Base-by-base conservation (phyloP, 208 protist species). In the Phytomonas sp. region DNA sequence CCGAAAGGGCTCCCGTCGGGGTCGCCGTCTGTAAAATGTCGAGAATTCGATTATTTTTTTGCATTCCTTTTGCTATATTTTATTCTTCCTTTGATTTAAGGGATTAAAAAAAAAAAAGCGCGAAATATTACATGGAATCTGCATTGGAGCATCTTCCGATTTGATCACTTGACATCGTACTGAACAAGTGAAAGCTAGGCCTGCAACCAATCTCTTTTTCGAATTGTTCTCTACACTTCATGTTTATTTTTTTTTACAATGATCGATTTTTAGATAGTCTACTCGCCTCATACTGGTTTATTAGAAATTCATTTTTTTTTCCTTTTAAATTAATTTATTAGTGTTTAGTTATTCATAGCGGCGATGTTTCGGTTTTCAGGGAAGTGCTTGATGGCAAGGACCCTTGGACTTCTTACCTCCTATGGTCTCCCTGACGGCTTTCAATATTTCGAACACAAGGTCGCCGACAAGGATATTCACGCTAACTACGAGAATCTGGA, bases 1-100 rank as follows among this genome's bases (percentile, higher is more conserved):
- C 78, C 84, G 94, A 66, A 99, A 99, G 89, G 98, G 97, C 81
- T 98, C 97, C 90, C 95, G 98, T 84, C 93, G 98, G 89, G 98
- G 98, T 97, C 93, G 98, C 67, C 69, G 69, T 63, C 52, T 72
- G 69, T 72, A 67, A 37, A 37, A 37, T 37, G 34, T 8, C 5
- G 34, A 49, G 19, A 10, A 19, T 3, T 49, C 40, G 40, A 49
- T 49, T 12, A 49, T 4, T 49, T 49, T n/a, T 64, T 42, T 40
- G 32, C 36, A 64, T 64, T 64, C 3, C 12, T 64, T 42, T 64
- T 4, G 12, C 36, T 42, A 29, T 64, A 36, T 72, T 36, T 67
- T 72, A 69, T 29, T 69, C 4, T 29, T 11, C 36, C 60, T 72
- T 72, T 68, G 19, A 33, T 16, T 1, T 68, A n/a, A 49, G 30